Evolutionary conservation across 2,329 filamentous ascomycete genomes (phyloP).

Genomic region (Penicillium sp.): DNA sequence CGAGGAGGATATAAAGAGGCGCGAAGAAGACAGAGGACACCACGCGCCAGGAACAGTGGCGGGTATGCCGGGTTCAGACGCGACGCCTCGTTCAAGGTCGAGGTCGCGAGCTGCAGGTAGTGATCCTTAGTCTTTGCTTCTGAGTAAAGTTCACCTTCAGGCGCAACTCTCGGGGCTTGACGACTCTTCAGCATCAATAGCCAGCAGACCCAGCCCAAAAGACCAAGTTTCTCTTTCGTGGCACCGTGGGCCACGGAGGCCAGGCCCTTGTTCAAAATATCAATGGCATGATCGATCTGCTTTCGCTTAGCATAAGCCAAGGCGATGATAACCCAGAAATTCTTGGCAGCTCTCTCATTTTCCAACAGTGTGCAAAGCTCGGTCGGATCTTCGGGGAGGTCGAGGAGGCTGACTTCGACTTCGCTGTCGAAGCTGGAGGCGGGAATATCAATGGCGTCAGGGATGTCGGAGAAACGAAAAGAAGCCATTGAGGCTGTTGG

Average conservation of each 20-base stretch:
- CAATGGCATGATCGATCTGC: slow-evolving; percentile 79
- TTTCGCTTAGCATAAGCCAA: slow-evolving; percentile 94
- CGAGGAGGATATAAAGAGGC: slow-evolving; percentile 81
- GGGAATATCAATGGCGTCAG: slow-evolving; percentile 62
- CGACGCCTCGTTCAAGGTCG: slow-evolving; percentile 90
- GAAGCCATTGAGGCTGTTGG: slow-evolving; percentile 33
- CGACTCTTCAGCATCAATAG: slow-evolving; percentile 86
- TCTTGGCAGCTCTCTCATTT: slow-evolving; percentile 86
- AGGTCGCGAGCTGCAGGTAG: slow-evolving; percentile 87
- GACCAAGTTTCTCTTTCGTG: slow-evolving; percentile 78
- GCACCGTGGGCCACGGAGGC: slow-evolving; percentile 67
- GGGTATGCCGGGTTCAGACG: slow-evolving; percentile 90
- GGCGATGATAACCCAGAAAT: slow-evolving; percentile 97
- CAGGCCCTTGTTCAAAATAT: slow-evolving; percentile 70
- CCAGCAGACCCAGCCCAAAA: slow-evolving; percentile 85
- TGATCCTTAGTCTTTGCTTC: slow-evolving; percentile 89
- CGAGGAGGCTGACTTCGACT: slow-evolving; percentile 90
- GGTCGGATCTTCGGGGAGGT: slow-evolving; percentile 87
- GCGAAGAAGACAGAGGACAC: slow-evolving; percentile 81
- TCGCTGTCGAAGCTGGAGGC: slow-evolving; percentile 61
- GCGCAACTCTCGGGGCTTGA: slow-evolving; percentile 67
- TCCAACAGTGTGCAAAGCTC: slow-evolving; percentile 94
- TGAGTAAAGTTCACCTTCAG: slow-evolving; percentile 62
- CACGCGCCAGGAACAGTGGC: slow-evolving; percentile 85
- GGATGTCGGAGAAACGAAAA: slow-evolving; percentile 60